These are phyloP conservation scores for Coelastrella sp. DNA, from an alignment of 139 green algal species.

Conservation along the genomic window DNA sequence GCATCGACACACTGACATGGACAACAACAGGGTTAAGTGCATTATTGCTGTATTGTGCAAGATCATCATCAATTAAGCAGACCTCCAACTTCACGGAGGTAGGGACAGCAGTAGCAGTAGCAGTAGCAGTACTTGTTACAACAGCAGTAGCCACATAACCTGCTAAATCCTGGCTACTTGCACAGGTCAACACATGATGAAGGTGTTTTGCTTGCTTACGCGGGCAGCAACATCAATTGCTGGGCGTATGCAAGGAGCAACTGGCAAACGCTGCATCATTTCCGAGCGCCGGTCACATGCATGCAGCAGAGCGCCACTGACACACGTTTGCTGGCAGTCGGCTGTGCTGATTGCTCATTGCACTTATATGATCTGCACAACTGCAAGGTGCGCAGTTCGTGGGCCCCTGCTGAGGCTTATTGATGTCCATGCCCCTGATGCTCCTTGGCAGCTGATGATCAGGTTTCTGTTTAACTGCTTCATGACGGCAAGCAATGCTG, in stretches of 20 bases:
- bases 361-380: slow-evolving; percentile 35
- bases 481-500: not conserved
- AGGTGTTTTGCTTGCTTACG: not conserved
- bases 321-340: slow-evolving; percentile 25
- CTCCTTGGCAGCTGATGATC: too few relatives aligned
- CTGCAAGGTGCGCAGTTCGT: not conserved
- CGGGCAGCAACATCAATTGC: slow-evolving; percentile 9
- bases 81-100: too few relatives aligned
- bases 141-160: too few relatives aligned
- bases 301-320: slow-evolving; percentile 38
- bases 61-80: too few relatives aligned
- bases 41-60: too few relatives aligned
- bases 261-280: slow-evolving; percentile 16
- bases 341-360: slow-evolving; percentile 11
- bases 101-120: too few relatives aligned
- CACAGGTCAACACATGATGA: slow-evolving; percentile 43
- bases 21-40: too few relatives aligned
- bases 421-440: too few relatives aligned
- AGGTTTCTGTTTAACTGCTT: too few relatives aligned
- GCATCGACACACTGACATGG: too few relatives aligned
- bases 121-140: not conserved
- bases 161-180: too few relatives aligned
- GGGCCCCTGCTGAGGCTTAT: too few relatives aligned
- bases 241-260: slow-evolving; percentile 13
- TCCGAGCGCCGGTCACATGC: slow-evolving; percentile 24